Evolutionary conservation across 2,329 filamentous ascomycete species (phyloP), one percentile per base, ranked within the genome.

Genomic region (Pseudocercospora pini-densiflorae): DNA sequence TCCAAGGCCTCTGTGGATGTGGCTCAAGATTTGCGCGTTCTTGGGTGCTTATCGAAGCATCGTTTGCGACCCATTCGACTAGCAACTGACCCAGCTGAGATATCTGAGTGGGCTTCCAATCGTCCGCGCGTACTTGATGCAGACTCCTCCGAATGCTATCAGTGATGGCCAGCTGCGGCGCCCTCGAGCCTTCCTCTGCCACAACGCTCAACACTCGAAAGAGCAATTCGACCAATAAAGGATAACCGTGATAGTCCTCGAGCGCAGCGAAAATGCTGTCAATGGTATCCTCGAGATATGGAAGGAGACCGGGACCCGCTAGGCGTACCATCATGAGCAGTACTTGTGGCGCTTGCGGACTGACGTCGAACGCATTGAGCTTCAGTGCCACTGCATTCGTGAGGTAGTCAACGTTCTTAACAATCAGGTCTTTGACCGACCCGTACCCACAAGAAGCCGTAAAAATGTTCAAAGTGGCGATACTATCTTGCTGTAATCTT

Each of bases 181-280:
- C 80, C 69, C 88, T 90, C 10, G 89, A 87, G 3, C 92, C 92
- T 79, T 97, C 92, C 61, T 92, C 88, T 10, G 95, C 92, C 64
- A 98, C 88, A 66, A 93, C 92, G 62, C 88, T 89, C 5, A 99
- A 81, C 0, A 97, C 93, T 1, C 87, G 83, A 77, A 98, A 99
- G 5, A 99, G 82, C 54, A 89, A 87, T 75, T 97, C 93, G 0
- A 97, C 94, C 64, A 99, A 89, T 19, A 86, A 81, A 0, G 93
- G 89, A 77, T 99, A 98, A 1, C 95, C 95, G 74, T 99, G 95
- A 73, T 95, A 99, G 74, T 93, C 92, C 71, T 97, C 93, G n/a
- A 99, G 81, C 0, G 94, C 93, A 0, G 92, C 91, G 77, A 99
- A 98, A 45, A 99, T 93, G 0, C 92, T 94, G 4, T 90, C 91